Evolutionary conservation across 257 asterid species (phyloP).

Genomic region (Phtheirospermum japonicum): DNA sequence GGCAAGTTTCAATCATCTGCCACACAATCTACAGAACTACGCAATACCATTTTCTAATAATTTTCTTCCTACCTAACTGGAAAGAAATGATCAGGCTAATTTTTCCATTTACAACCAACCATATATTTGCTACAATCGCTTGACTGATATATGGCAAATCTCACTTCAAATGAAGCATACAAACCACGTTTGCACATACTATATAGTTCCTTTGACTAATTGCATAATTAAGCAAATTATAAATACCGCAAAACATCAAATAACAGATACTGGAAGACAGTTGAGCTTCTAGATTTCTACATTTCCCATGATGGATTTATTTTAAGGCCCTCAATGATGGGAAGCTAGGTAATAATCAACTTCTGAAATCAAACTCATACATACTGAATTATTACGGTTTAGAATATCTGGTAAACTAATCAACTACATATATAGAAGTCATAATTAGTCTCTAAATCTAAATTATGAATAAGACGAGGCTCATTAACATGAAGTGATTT

Average conservation of each 20-base stretch:
- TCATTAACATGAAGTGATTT: background rate
- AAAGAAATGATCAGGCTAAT: too few relatives aligned
- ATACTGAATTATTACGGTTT: background rate
- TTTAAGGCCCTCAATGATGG: background rate
- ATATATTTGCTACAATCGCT: background rate
- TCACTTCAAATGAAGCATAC: background rate
- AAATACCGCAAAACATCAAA: conserved; percentile 8
- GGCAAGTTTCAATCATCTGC: background rate
- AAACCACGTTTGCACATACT: background rate
- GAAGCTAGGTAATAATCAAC: background rate
- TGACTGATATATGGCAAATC: background rate
- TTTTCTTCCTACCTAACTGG: background rate
- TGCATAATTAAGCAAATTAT: background rate
- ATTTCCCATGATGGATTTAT: background rate
- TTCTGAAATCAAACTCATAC: background rate
- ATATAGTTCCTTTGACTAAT: too few relatives aligned
- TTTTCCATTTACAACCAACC: background rate
- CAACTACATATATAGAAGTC: background rate
- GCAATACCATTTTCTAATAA: background rate
- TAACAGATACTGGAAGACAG: background rate
- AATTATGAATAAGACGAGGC: background rate
- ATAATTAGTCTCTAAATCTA: background rate
- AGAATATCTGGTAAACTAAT: background rate
- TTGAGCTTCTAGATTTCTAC: background rate
- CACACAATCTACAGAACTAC: background rate